These are phyloP conservation scores for Cordyceps cateniannulata DNA, from an alignment of 2,329 filamentous ascomycete species.

Conservation along the genomic window DNA sequence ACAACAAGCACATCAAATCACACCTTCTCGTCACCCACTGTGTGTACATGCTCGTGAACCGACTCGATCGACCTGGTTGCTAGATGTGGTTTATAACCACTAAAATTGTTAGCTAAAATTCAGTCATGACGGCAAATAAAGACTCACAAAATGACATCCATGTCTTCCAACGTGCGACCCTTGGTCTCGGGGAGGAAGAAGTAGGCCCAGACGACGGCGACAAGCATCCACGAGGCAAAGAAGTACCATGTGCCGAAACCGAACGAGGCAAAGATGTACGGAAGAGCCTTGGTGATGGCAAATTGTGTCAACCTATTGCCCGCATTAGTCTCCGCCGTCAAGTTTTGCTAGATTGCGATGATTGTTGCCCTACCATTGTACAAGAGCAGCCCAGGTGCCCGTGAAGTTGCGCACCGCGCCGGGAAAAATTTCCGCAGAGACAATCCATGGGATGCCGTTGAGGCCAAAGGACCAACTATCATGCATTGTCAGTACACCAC, in stretches of 20 bases:
- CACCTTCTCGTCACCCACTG: not conserved
- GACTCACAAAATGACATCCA: not conserved
- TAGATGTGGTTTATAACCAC: not conserved
- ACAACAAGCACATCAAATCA: not conserved
- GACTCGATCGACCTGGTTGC: not conserved
- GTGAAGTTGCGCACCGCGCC: not conserved
- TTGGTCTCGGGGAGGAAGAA: not conserved
- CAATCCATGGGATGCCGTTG: not conserved
- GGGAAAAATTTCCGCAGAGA: not conserved
- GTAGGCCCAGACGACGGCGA: not conserved
- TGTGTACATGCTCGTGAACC: not conserved
- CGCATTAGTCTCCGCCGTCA: not conserved
- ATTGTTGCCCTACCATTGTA: not conserved
- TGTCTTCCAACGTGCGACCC: not conserved
- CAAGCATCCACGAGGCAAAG: not conserved
- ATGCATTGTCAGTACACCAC: not conserved
- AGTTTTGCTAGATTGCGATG: not conserved
- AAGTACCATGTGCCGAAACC: not conserved
- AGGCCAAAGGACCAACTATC: not conserved
- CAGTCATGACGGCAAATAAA: not conserved
- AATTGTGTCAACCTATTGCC: not conserved
- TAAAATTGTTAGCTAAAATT: not conserved
- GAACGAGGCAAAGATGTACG: not conserved
- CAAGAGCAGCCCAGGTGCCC: not conserved
- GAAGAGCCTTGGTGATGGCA: not conserved